Base-by-base conservation (phyloP, 2,329 filamentous ascomycete species). In the Hypoxylon sp. region DNA sequence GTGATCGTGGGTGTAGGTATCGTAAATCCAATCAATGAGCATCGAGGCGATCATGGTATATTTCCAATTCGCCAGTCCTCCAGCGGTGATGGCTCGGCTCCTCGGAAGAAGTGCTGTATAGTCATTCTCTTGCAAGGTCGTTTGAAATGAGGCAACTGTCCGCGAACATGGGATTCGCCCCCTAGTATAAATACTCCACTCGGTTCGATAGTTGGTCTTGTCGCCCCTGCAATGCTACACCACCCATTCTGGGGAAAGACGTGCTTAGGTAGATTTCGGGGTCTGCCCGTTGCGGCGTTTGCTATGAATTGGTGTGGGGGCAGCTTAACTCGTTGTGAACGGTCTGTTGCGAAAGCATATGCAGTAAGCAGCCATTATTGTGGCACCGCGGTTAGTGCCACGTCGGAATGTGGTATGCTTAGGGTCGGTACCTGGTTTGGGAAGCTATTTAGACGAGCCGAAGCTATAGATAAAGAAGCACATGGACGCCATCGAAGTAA, bases 141-240 rank as follows among this genome's bases (percentile, higher is more conserved):
- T 66, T 56, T 51, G 50, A 69, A 48, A 30, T 53, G 69, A 58
- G 74, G 74, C 73, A 76, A 72, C 51, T 73, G 57, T 76, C 73
- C 70, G 74, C 74, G 74, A 76, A 66, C 72, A 74, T 74, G 73
- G 71, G 69, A 74, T 70, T 71, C 61, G 51, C 62, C 63, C 57
- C 62, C 65, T 56, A 59, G 65, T 32, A 63, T 32, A 53, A 55
- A 23, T 60, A 25, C 64, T 66, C 63, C 69, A 65, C 67, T 65
- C 32, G 60, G 58, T 50, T 48, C 55, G 57, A 68, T 73, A 72
- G 65, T 71, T 69, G 71, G 67, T 36, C 43, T 56, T 61, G 58
- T 32, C 25, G 55, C 53, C 65, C 68, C 68, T 70, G 68, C 68
- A 70, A 70, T 70, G 65, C 59, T 52, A 70, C 68, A 60, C 60